phyloP scores from a whole-genome alignment of 1,284 basidiomycete genomes.

The Pseudozyma hubeiensis region DNA sequence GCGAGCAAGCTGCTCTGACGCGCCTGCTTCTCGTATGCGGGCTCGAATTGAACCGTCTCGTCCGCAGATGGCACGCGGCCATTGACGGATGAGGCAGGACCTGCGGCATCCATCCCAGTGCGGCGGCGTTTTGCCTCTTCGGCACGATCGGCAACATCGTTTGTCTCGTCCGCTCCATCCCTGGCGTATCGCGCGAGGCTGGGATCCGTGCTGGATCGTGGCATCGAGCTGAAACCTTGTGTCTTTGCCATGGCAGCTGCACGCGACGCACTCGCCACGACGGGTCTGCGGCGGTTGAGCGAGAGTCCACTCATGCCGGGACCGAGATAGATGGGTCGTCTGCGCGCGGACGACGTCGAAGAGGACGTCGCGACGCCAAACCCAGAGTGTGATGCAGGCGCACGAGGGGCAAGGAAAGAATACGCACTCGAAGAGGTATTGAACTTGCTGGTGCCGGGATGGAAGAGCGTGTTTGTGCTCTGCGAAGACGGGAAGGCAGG shows the following conservation, averaged over 20 bases:
- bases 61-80: background rate
- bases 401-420: slow-evolving; percentile 46
- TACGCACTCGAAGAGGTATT: slow-evolving; percentile 35
- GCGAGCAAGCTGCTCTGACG: slow-evolving; percentile 42
- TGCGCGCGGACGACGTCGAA: slow-evolving; percentile 11
- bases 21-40: slow-evolving; percentile 27
- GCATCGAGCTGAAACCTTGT: slow-evolving; percentile 12
- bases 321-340: slow-evolving; percentile 47
- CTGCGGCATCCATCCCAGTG: slow-evolving; percentile 8
- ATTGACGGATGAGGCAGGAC: background rate
- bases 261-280: slow-evolving; percentile 37
- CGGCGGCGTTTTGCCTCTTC: slow-evolving; percentile 48
- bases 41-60: slow-evolving; percentile 36
- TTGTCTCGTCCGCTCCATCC: slow-evolving; percentile 12
- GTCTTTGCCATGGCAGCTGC: slow-evolving; percentile 21
- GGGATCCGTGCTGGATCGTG: slow-evolving; percentile 43
- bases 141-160: slow-evolving; percentile 22
- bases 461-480: slow-evolving; percentile 39
- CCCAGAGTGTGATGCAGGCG: slow-evolving; percentile 12
- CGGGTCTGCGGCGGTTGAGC: slow-evolving; percentile 33
- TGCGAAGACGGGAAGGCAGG: slow-evolving; percentile 30
- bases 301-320: slow-evolving; percentile 52
- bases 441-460: slow-evolving; percentile 33
- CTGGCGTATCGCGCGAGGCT: slow-evolving; percentile 19
- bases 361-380: slow-evolving; percentile 15